Base-by-base conservation (phyloP, 352 stramenopile species). In the Globisporangium emineosum region DNA sequence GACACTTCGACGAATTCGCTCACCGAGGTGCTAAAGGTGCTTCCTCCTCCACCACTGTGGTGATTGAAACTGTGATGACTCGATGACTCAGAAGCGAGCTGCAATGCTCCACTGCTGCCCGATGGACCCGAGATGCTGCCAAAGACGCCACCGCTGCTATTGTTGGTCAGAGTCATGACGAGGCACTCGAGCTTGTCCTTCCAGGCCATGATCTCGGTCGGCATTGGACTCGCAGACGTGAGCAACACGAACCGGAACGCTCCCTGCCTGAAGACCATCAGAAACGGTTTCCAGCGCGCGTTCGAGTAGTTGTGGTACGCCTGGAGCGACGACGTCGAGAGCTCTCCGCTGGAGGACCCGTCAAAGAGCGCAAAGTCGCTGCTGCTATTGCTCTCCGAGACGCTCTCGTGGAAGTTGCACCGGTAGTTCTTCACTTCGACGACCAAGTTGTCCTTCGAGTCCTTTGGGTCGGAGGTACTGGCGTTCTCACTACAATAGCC, bases 171-270 rank as follows among this genome's bases (percentile, higher is more conserved):
- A 9, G 64, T 32, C 29, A 64, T 45, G 33, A 62, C 71, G 32
- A 80, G 37, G 17, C 67, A 74, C 59, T 87, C 76, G 10, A 87
- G 65, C 49, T 87, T 89, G 10, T 85, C 76, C 40, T 81, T 77
- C 80, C 80, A 89, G 7, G 79, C 72, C 2, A 80, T 33, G 9
- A 89, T 64, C 42, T 84, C 74, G 0, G 71, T 68, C 21, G 71
- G 68, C 56, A 82, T 57, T 0, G 69, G 68, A 37, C 75, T 88
- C 10, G 65, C 56, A 12, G 78, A 75, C 42, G 76, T 76, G 25
- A 89, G 69, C 43, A 89, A 57, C n/a, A 87, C 67, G 43, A 89
- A 89, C 0, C 75, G 72, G 64, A 79, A 83, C 2, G 70, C 64
- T 17, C 78, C 76, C 19, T 73, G 75, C 2, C 69, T 70, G 32